Base-by-base conservation (phyloP, 2,329 filamentous ascomycete species). In the Arthrobotrys megalospora region DNA sequence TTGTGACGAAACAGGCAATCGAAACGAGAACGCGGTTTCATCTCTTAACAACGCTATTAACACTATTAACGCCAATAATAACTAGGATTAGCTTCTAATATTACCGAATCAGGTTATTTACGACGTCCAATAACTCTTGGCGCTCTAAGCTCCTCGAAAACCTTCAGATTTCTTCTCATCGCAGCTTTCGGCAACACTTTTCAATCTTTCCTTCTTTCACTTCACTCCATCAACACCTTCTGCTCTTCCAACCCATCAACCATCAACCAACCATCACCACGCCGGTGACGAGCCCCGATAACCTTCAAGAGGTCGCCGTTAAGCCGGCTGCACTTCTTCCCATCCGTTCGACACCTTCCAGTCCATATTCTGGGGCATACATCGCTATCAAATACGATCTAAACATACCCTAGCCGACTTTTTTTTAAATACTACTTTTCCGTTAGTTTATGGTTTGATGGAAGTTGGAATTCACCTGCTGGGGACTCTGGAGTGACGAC, bases 111-210 rank as follows among this genome's bases (percentile, higher is more conserved):
- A 41, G 60, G 60, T 14, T 55, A 62, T 19, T 62, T 52, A 28
- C 24, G 2, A 10, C 6, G 14, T 0, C 8, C 0, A 58, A 16
- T 72, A 62, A 28, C 52, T 62, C 71, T 76, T 76, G 71, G 71
- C 71, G 34, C 6, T 11, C 10, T 14, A 48, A 47, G 34, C 48
- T 50, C 6, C 21, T 28, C 41, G 21, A 53, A 32, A 19, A 24
- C 45, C 34, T 38, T 52, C 55, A 36, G 38, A 34, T 70, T 77
- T 78, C 55, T 48, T 67, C 36, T 41, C 75, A 78, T 78, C 75
- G 75, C 75, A 58, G 47, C 62, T 32, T 16, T 52, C 63, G 7
- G 67, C 75, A 78, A 78, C 75, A 78, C 75, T 72, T 67, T 67
- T 67, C 62, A 50, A 60, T 66, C 69, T 60, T 73, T 58, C 62